Conservation (phyloP, 1,284 basidiomycete genomes). For the Marasmius sp. region DNA sequence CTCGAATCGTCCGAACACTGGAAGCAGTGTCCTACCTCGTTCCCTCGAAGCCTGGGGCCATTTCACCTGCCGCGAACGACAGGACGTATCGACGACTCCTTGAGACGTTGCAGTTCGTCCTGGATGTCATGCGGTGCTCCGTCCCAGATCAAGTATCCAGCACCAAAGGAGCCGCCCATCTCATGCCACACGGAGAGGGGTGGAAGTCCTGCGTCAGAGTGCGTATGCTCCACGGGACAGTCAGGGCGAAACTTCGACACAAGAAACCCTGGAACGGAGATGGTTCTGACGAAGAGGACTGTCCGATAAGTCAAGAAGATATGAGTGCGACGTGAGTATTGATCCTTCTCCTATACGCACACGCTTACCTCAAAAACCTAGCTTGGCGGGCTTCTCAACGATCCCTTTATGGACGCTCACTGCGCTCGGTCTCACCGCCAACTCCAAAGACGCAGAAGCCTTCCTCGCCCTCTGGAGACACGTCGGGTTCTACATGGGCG, state of each 20-base stretch:
- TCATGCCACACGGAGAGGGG: slow-evolving; percentile 36
- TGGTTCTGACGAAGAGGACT: slow-evolving; percentile 1
- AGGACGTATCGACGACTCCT: slow-evolving; percentile 39
- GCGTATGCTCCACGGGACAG: slow-evolving; percentile 42
- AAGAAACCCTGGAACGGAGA: slow-evolving; percentile 21
- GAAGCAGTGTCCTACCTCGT: slow-evolving; percentile 43
- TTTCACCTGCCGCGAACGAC: slow-evolving; percentile 26
- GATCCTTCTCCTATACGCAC: neutral
- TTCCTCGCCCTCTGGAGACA: slow-evolving; percentile 44
- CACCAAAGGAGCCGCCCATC: slow-evolving; percentile 10
- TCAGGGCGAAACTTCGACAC: slow-evolving; percentile 28
- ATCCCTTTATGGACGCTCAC: slow-evolving; percentile 41
- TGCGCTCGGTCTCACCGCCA: slow-evolving; percentile 30
- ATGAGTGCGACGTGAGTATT: slow-evolving; percentile 39
- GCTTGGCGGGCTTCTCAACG: slow-evolving; percentile 41
- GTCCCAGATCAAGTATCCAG: slow-evolving; percentile 10
- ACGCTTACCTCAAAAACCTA: slow-evolving; percentile 2
- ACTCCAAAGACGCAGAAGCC: slow-evolving; percentile 28
- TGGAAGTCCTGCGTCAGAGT: slow-evolving; percentile 43
- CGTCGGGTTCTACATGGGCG: slow-evolving; percentile 47
- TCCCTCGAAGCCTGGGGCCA: slow-evolving; percentile 23
- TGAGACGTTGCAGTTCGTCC: slow-evolving; percentile 47
- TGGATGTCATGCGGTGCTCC: slow-evolving; percentile 43
- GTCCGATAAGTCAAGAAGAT: slow-evolving; percentile 48
- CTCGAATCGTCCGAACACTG: neutral